Base-by-base conservation (phyloP, 345 rosid genomes). In the Physaria fendleri region DNA sequence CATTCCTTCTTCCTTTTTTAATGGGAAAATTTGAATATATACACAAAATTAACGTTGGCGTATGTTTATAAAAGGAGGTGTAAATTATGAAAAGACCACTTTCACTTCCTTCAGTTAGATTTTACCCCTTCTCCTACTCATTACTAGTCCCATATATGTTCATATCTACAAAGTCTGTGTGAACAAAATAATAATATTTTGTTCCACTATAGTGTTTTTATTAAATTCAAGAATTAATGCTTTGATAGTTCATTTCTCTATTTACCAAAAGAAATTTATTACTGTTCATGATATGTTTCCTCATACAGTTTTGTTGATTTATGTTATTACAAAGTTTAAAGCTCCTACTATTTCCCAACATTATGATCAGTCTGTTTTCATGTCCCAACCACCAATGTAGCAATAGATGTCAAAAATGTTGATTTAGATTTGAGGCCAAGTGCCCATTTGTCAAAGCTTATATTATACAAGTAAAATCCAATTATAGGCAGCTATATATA, bases 41-140 rank as follows among this genome's bases (percentile, higher is more conserved):
- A 28, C 34, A 30, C 34, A 8, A 8, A 30, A 8, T 27, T 30
- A 70, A 62, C 72, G 69, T 73, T 67, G 5, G 66, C 20, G 44
- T 50, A 20, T 48, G 53, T 43, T 42, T 54, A 49, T 40, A 59
- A 45, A 12, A 65, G 49, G 46, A 56, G 28, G 18, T 27, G 56
- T 49, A 42, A 34, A 58, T 41, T 41, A 33, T 70, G 88, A 80
- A 62, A 72, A 74, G 85, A 83, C 79, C 49, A 71, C 84, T 75
- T 69, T 81, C 82, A 75, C 82, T 77, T 77, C 72, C 32, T 53
- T 64, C 71, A 50, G 8, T 18, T 33, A 9, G 24, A 35, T 54
- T 65, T 57, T 45, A 59, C 68, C 60, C 65, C 51, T 38, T 18
- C 40, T 47, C 52, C 10, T 42, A 59, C 30, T 32, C 14, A 6